Conservation (phyloP, 2,329 filamentous ascomycete species). For the Aspergillus fijiensis region DNA sequence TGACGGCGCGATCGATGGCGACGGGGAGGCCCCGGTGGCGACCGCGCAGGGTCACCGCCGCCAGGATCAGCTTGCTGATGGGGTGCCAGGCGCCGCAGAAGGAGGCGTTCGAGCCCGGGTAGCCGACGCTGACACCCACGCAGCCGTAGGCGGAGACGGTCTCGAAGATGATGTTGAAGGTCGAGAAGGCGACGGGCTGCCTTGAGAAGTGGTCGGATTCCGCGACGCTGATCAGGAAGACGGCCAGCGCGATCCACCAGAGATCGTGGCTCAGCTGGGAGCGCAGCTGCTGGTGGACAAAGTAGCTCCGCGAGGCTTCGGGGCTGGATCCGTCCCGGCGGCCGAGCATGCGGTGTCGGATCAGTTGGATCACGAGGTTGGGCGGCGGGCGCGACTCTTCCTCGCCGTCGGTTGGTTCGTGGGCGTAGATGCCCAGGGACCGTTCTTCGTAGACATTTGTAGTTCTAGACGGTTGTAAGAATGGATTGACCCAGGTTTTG, state of each 20-base stretch:
- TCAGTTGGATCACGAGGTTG: slow-evolving; percentile 27
- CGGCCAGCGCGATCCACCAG: slow-evolving; percentile 63
- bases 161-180: slow-evolving; percentile 58
- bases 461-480: slow-evolving; percentile 45
- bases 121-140: slow-evolving; percentile 60
- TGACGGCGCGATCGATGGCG: slow-evolving; percentile 54
- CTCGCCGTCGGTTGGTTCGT: slow-evolving; percentile 28
- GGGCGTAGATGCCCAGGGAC: slow-evolving; percentile 54
- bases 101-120: slow-evolving; percentile 55
- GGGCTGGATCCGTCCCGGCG: slow-evolving; percentile 19
- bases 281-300: slow-evolving; percentile 59
- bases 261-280: slow-evolving; percentile 66
- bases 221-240: slow-evolving; percentile 60
- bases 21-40: slow-evolving; percentile 59
- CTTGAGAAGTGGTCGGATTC: slow-evolving; percentile 57
- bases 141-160: slow-evolving; percentile 56
- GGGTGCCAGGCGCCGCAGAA: slow-evolving; percentile 57
- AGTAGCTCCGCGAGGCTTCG: slow-evolving; percentile 46
- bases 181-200: slow-evolving; percentile 54
- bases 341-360: slow-evolving; percentile 27
- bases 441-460: slow-evolving; percentile 72
- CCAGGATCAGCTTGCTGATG: slow-evolving; percentile 59
- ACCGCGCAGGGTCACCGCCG: slow-evolving; percentile 58
- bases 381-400: slow-evolving; percentile 20
- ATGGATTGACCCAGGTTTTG: not conserved